phyloP scores from a whole-genome alignment of 75 land plant species.

The Cunninghamia lanceolata region DNA sequence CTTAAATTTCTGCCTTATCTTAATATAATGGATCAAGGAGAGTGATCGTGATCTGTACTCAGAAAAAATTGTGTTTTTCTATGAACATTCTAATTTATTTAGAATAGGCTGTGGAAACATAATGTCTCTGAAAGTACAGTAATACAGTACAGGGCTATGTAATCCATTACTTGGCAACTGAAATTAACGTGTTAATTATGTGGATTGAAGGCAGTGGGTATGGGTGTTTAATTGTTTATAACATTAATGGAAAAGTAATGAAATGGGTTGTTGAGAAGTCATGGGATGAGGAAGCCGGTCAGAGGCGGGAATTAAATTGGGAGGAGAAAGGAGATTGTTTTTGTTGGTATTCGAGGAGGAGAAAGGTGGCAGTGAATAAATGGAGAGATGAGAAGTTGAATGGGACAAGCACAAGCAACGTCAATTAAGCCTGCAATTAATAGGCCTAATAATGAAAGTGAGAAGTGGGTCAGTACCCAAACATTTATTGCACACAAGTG shows the following conservation, averaged over 20 bases:
- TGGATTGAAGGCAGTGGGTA: background rate
- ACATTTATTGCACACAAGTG: slow-evolving; percentile 1
- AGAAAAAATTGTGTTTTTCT: too few species aligned
- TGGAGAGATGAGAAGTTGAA: background rate
- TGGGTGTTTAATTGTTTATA: background rate
- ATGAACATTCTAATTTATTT: too few species aligned
- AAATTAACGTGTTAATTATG: background rate
- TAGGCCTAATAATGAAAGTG: background rate
- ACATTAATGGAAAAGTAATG: background rate
- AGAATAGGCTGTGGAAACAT: too few species aligned
- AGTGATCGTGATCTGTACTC: too few species aligned
- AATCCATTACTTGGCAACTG: too few species aligned
- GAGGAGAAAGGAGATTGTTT: background rate
- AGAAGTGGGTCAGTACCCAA: background rate
- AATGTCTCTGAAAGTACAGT: too few species aligned
- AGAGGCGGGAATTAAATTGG: background rate
- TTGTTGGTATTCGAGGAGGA: background rate
- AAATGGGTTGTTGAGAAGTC: background rate
- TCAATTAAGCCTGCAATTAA: background rate
- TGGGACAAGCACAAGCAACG: background rate
- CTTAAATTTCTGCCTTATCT: too few species aligned
- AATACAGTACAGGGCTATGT: too few species aligned
- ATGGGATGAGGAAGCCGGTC: background rate
- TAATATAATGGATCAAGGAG: background rate
- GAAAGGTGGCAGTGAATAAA: background rate